Percentiles rank a stretch among this genome's conserved stretches.
Conservation (phyloP, 495 filamentous ascomycete genomes). For the Aspergillus hancockii region DNA sequence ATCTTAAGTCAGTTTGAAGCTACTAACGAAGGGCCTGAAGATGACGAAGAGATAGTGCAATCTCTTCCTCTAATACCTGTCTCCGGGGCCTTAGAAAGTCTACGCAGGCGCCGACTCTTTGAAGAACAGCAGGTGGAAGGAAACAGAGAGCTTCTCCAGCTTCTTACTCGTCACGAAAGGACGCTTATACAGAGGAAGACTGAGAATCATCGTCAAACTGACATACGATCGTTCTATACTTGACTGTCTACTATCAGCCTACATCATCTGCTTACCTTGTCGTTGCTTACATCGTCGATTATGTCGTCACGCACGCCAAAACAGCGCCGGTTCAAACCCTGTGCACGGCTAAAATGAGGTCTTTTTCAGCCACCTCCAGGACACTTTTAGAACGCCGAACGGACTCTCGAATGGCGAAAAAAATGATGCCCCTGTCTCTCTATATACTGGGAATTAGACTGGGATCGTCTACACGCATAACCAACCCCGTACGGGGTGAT, state of each 20-base stretch:
- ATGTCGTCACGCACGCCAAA: too few relatives aligned
- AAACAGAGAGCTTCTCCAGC: slow-evolving; percentile 11
- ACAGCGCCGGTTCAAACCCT: too few relatives aligned
- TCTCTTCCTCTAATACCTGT: background rate
- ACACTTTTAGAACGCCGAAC: background rate
- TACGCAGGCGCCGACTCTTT: slow-evolving; percentile 13
- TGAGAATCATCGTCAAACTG: background rate
- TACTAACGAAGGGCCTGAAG: slow-evolving; percentile 16
- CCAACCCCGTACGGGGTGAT: background rate
- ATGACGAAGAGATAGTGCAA: slow-evolving; percentile 3
- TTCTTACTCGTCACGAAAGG: slow-evolving; percentile 15
- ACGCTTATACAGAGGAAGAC: background rate
- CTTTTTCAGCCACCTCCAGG: background rate
- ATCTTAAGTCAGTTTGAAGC: slow-evolving; percentile 11
- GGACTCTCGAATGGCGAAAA: background rate
- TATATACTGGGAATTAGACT: background rate
- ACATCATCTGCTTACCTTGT: background rate
- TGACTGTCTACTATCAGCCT: background rate
- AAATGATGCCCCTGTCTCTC: background rate
- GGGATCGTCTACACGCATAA: background rate
- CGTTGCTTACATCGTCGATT: background rate
- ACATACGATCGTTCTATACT: background rate
- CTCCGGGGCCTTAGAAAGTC: slow-evolving; percentile 14
- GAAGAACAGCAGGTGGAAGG: slow-evolving; percentile 21
- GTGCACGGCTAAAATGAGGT: background rate